These are phyloP conservation scores for Boletus subparvulus DNA, from an alignment of 768 basidiomycete species.

Conservation along the genomic window DNA sequence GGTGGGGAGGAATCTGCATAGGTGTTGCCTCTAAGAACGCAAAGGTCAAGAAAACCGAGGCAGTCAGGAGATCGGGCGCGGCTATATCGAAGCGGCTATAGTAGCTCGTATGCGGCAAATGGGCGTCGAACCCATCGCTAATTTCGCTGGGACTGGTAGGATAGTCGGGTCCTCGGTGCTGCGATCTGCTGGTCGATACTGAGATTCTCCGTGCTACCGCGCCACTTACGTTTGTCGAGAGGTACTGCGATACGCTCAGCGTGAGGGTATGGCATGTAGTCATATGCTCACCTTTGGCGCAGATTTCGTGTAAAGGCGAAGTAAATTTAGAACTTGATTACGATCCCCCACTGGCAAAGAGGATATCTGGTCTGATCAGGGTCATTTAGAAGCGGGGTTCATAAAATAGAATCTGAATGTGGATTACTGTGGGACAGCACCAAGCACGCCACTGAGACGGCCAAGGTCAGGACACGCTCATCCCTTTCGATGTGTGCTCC, in stretches of 20 bases:
- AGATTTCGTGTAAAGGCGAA: conserved; percentile 41
- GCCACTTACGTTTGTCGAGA: conserved; percentile 28
- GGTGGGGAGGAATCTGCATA: conserved; percentile 47
- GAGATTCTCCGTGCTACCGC: conserved; percentile 13
- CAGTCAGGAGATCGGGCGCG: conserved; percentile 40
- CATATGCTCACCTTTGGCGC: conserved; percentile 29
- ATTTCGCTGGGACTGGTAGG: conserved; percentile 2
- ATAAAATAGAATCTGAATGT: conserved; percentile 24
- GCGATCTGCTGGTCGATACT: conserved; percentile 23
- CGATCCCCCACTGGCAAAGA: conserved; percentile 38
- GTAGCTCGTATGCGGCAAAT: conserved; percentile 18
- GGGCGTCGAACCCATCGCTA: conserved; percentile 9
- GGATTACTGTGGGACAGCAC: conserved; percentile 38
- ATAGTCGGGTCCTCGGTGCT: conserved; percentile 19
- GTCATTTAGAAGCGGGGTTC: conserved; percentile 25
- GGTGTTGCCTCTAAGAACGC: conserved; percentile 48
- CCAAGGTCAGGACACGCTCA: conserved; percentile 24
- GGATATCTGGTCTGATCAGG: conserved; percentile 39
- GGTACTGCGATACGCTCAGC: conserved; percentile 27
- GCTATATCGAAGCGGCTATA: conserved; percentile 21
- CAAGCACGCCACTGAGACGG: conserved; percentile 35
- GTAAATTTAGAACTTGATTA: conserved; percentile 40
- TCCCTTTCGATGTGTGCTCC: conserved; percentile 5
- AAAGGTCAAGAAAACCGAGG: conserved; percentile 54
- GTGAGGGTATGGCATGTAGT: conserved; percentile 6